Evolutionary conservation across 352 stramenopile genomes (phyloP).

Genomic region (Phytophthora ohioensis): DNA sequence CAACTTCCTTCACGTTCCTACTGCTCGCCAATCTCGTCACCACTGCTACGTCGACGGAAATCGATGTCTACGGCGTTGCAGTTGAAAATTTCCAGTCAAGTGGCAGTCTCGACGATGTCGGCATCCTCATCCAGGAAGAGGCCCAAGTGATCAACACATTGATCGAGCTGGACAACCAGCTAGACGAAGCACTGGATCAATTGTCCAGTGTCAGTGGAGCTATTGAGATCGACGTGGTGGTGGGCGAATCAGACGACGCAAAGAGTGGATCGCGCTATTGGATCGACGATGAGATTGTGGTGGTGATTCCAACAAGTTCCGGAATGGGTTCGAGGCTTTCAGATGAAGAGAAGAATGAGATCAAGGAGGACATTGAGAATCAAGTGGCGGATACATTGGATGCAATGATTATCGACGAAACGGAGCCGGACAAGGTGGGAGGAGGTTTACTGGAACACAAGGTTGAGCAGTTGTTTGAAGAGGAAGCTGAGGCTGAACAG

Average conservation of each 20-base stretch:
- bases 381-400: slow-evolving; percentile 24
- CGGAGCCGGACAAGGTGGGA: neutral
- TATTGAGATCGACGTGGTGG: slow-evolving; percentile 24
- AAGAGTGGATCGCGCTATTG: neutral
- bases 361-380: slow-evolving; percentile 26
- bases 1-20: neutral
- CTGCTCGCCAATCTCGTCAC: neutral
- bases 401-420: slow-evolving; percentile 19
- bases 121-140: slow-evolving; percentile 27
- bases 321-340: slow-evolving; percentile 10
- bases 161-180: slow-evolving; percentile 25
- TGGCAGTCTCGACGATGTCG: slow-evolving; percentile 18
- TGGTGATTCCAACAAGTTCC: slow-evolving; percentile 13
- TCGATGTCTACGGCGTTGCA: slow-evolving; percentile 19
- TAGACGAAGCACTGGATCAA: slow-evolving; percentile 7
- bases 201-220: slow-evolving; percentile 17
- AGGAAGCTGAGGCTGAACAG: slow-evolving; percentile 24
- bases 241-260: slow-evolving; percentile 2
- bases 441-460: slow-evolving; percentile 1
- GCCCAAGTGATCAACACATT: slow-evolving; percentile 26
- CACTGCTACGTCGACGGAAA: neutral
- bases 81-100: neutral
- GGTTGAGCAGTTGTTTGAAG: slow-evolving; percentile 25
- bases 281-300: slow-evolving; percentile 30
- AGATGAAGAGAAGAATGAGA: slow-evolving; percentile 16